A percentile compares a stretch with the other conserved stretches of the same genome.
phyloP scores from a whole-genome alignment of 306 rosid species.

The Vigna unguiculata region DNA sequence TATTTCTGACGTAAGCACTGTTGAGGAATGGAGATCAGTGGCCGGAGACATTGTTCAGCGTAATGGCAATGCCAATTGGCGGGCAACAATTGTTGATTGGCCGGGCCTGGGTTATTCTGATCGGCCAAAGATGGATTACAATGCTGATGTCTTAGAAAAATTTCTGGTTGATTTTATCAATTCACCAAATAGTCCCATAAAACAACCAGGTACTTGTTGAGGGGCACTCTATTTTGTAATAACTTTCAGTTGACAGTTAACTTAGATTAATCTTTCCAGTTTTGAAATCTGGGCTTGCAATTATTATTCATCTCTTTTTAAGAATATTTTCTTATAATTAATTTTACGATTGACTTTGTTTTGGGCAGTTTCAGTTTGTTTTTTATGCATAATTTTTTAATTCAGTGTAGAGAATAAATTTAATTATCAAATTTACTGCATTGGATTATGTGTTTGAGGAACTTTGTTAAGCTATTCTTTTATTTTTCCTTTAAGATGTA shows the following conservation, averaged over 20 bases:
- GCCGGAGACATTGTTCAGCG: constrained; percentile 78
- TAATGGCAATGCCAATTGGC: constrained; percentile 66
- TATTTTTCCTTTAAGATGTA: constrained; percentile 27
- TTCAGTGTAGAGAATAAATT: constrained; percentile 20
- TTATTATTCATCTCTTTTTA: constrained; percentile 8
- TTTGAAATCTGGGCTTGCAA: constrained; percentile 18
- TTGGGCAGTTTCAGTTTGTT: constrained; percentile 15
- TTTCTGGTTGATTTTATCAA: constrained; percentile 89
- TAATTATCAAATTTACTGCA: neutral
- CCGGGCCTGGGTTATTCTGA: constrained; percentile 96
- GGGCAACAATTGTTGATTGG: constrained; percentile 94
- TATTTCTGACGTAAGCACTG: constrained; percentile 95
- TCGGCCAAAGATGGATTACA: constrained; percentile 88
- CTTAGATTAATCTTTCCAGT: neutral
- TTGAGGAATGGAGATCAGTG: constrained; percentile 94
- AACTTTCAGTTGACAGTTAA: neutral
- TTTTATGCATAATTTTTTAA: neutral
- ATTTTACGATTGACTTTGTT: constrained; percentile 16
- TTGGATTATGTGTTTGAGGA: constrained; percentile 15
- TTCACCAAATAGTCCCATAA: constrained; percentile 74
- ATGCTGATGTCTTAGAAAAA: constrained; percentile 79
- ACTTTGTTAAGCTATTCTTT: neutral
- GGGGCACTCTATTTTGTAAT: constrained; percentile 12
- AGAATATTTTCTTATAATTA: neutral
- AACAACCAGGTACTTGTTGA: constrained; percentile 62